Conservation (phyloP, 2,329 filamentous ascomycete genomes). For the Neofusicoccum umdonicola region DNA sequence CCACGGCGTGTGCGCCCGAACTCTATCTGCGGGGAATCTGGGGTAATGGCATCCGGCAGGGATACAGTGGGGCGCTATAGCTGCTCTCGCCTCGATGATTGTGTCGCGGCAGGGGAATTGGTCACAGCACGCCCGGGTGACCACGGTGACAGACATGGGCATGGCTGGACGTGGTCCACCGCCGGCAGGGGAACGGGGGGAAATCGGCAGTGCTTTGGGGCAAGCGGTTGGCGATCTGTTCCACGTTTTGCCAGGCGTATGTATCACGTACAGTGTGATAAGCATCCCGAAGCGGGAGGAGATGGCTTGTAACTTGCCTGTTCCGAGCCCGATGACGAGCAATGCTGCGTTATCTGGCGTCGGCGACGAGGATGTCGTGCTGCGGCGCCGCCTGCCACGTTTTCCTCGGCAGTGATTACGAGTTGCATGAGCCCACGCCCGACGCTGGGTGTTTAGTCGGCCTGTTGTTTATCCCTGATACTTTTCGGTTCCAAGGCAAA, state of each 20-base stretch:
- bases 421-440: background rate
- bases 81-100: background rate
- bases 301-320: background rate
- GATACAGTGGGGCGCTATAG: background rate
- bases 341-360: background rate
- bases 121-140: background rate
- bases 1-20: background rate
- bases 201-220: background rate
- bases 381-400: background rate
- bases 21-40: slow-evolving; percentile 10
- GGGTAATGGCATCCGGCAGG: background rate
- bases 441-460: background rate
- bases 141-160: background rate
- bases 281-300: background rate
- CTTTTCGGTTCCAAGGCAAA: background rate
- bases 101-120: background rate
- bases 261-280: slow-evolving; percentile 1
- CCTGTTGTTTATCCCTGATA: background rate
- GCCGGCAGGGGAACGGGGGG: background rate
- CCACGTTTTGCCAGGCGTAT: background rate
- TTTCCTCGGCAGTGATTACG: background rate
- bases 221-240: background rate
- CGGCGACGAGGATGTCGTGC: background rate
- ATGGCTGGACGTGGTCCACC: background rate
- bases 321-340: background rate